Evolutionary conservation across 192 early-diverging fungal species (phyloP), one percentile per base, ranked within the genome.

Genomic region (Oehlia diaphana): DNA sequence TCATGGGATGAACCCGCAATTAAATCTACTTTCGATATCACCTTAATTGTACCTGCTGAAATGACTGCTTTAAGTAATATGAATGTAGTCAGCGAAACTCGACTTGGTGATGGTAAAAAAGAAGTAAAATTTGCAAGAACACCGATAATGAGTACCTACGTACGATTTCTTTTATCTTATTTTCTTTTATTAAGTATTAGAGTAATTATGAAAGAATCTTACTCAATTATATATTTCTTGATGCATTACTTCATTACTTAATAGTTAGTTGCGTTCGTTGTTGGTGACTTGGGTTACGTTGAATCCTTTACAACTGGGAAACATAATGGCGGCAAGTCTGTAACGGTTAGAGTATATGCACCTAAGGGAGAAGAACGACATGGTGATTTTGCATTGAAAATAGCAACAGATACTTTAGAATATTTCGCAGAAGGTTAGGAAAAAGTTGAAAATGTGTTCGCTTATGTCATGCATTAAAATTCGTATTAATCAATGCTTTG

Each of bases 1-100:
- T 98, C 93, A 84, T 98, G 92, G 92, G 97, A 99, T 86, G 98
- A 98, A 88, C 98, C 98, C 47, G 89, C 91, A 74, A 90, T 95
- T 64, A 99, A 99, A 87, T 96, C 97, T 39, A 96, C 94, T 0
- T 99, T 98, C 74, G 94, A 97, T 80, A 89, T 97, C 58, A 95
- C 93, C 4, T 87, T 99, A 76, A 87, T 91, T 58, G 94, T 99
- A 47, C 88, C 86, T 35, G 87, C 87, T 37, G 87, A 92, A 16
- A 85, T 96, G 65, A 91, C 90, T 31, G 97, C 96, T 16, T 87
- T 99, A 61, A 95, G 95, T 66, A 99, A 99, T 88, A 98, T 97
- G 95, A 89, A 95, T 72, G 90, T 91, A 33, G 84, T 92, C 58
- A 89, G 90, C 28, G 93, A 95, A 73, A 90, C 86, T 66, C 83